Conservation (phyloP, 495 filamentous ascomycete genomes). For the Aspergillus nidulans region DNA sequence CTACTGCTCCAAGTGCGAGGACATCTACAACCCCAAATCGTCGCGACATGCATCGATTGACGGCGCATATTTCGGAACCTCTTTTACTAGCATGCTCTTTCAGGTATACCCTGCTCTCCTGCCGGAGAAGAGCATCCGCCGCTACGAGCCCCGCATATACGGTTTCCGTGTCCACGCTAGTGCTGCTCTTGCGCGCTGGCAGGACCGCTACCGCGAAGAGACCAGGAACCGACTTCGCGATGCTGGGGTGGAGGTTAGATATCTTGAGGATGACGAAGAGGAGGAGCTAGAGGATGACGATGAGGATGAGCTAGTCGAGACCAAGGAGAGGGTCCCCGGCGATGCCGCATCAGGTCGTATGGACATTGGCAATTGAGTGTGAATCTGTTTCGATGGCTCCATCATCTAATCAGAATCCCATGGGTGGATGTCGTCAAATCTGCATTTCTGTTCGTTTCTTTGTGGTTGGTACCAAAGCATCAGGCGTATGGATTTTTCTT, state of each 20-base stretch:
- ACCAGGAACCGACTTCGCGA: constrained; percentile 64
- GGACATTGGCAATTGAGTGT: constrained; percentile 35
- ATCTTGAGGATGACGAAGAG: constrained; percentile 53
- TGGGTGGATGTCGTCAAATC: not conserved
- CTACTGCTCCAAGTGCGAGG: constrained; percentile 95
- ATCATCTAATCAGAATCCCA: not conserved
- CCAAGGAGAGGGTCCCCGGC: constrained; percentile 24
- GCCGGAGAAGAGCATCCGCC: constrained; percentile 75
- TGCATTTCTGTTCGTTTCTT: constrained; percentile 4
- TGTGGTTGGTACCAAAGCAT: constrained; percentile 10
- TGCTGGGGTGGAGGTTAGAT: constrained; percentile 51
- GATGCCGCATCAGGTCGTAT: constrained; percentile 43
- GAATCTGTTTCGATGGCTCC: constrained; percentile 6
- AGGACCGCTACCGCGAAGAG: constrained; percentile 71
- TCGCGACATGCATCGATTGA: constrained; percentile 93
- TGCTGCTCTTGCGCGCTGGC: constrained; percentile 87
- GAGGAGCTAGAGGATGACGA: constrained; percentile 49
- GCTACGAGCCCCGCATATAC: constrained; percentile 85
- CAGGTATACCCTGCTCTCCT: constrained; percentile 91
- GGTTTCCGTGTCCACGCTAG: constrained; percentile 92
- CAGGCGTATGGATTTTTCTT: constrained; percentile 31
- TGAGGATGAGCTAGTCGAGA: constrained; percentile 27
- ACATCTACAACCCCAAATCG: constrained; percentile 98
- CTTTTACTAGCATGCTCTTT: constrained; percentile 98
- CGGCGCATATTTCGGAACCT: constrained; percentile 95